A percentile compares a stretch with the other conserved stretches of the same genome.
These are phyloP conservation scores for Calocybe indica DNA, from an alignment of 768 basidiomycete species.

Conservation along the genomic window DNA sequence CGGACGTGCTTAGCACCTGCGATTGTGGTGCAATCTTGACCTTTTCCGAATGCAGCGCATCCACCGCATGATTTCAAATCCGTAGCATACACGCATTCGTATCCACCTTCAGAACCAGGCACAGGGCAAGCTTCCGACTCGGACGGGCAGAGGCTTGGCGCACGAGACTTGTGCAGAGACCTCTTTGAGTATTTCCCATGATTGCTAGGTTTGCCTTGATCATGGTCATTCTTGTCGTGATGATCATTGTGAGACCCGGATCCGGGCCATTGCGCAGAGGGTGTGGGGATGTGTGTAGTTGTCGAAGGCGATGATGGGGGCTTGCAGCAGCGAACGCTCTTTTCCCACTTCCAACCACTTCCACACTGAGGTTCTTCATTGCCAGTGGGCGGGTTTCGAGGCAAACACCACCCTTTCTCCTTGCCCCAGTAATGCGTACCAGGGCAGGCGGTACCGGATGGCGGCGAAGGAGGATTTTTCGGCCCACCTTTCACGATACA, in stretches of 20 bases:
- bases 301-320: conserved; percentile 24
- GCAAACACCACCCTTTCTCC: conserved; percentile 47
- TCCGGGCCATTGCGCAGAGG: conserved; percentile 14
- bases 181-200: conserved; percentile 14
- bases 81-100: conserved; percentile 57
- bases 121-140: conserved; percentile 56
- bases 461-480: conserved; percentile 27
- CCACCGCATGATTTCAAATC: conserved; percentile 77
- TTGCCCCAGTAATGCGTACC: conserved; percentile 43
- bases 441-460: conserved; percentile 40
- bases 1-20: conserved; percentile 60
- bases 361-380: conserved; percentile 45
- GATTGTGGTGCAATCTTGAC: conserved; percentile 70
- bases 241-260: background rate
- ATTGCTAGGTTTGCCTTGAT: conserved; percentile 12
- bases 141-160: conserved; percentile 41
- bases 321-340: conserved; percentile 34
- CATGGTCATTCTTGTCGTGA: conserved; percentile 8
- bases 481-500: conserved; percentile 40
- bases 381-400: conserved; percentile 32
- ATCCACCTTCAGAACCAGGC: conserved; percentile 29
- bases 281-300: conserved; percentile 27
- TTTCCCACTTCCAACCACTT: conserved; percentile 40
- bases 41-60: conserved; percentile 54
- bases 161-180: conserved; percentile 28